Percentiles rank a stretch among this genome's conserved stretches.
phyloP scores from a whole-genome alignment of 2,329 filamentous ascomycete genomes.

The Gaeumannomyces sp. region DNA sequence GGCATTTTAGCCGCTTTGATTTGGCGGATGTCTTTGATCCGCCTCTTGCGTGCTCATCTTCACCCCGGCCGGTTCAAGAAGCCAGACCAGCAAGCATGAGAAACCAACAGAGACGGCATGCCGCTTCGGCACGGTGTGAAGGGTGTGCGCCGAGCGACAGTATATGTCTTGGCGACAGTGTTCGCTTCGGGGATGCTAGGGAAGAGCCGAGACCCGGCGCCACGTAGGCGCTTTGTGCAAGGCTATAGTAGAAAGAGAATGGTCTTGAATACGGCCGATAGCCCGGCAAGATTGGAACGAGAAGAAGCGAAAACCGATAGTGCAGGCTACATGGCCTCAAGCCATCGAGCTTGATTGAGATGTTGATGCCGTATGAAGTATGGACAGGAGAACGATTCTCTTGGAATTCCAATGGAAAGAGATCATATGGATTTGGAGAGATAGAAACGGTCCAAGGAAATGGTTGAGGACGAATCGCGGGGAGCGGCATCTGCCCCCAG shows the following conservation, averaged over 20 bases:
- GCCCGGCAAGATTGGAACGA: background rate
- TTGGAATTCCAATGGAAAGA: too few relatives aligned
- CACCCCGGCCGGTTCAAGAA: background rate
- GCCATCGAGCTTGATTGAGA: background rate
- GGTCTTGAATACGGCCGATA: background rate
- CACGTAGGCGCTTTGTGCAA: background rate
- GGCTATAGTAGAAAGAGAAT: background rate
- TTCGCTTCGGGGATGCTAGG: too few relatives aligned
- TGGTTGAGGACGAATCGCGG: too few relatives aligned
- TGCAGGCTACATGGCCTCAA: background rate
- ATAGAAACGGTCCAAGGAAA: too few relatives aligned
- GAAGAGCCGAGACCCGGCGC: background rate
- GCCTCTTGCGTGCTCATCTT: background rate
- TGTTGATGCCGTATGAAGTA: too few relatives aligned
- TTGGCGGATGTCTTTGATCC: slow-evolving; percentile 6
- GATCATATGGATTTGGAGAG: too few relatives aligned
- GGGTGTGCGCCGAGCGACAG: too few relatives aligned
- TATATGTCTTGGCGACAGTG: too few relatives aligned
- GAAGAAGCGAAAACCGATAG: background rate
- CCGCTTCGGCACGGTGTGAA: too few relatives aligned
- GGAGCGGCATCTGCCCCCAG: too few relatives aligned
- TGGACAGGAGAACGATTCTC: too few relatives aligned
- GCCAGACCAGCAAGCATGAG: background rate
- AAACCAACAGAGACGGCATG: background rate
- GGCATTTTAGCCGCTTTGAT: slow-evolving; percentile 9